Base-by-base conservation (phyloP, 192 early-diverging fungal species). In the Paraglomus occultum region DNA sequence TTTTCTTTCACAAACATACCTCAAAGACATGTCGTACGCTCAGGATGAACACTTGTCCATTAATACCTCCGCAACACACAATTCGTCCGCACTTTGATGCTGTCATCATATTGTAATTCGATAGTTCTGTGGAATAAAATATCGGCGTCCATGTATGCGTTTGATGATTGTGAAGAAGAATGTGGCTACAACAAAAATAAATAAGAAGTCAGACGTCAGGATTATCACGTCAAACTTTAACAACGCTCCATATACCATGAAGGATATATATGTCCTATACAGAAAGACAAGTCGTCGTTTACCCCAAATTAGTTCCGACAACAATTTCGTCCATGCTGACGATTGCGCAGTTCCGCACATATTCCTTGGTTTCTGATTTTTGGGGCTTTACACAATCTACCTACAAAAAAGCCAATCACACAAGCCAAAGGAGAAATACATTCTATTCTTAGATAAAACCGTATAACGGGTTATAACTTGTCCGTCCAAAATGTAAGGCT, bases 81-180 rank as follows among this genome's bases (percentile, higher is more conserved):
- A 88, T 48, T 11, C 78, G 69, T 6, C 87, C 84, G 63, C 84
- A 86, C 0, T 52, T 48, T 22, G 85, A 88, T 6, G 77, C 49
- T 46, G 80, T 73, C 64, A 90, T 60, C 22, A 83, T 81, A 23
- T 78, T 70, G 73, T 90, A 89, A 66, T 78, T 79, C 22, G 53
- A 65, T 20, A 87, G 82, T 14, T 74, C 72, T 2, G 64, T 43
- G 23, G 82, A 79, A 23, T 71, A 61, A 54, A 74, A 79, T 11
- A 85, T 46, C 1, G 70, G 66, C 1, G 14, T 66, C 79, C 82
- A 80, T 1, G 71, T 48, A 2, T 62, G 71, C 6, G 12, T 61
- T 42, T 45, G 18, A 44, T 79, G 70, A 38, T 81, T 61, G 44
- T 76, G 72, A 44, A 66, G 48, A 18, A 84, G 65, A 64, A 84